A percentile compares a stretch with the other conserved stretches of the same genome.
Conservation (phyloP, 345 rosid genomes). For the Eucalyptus virginea region DNA sequence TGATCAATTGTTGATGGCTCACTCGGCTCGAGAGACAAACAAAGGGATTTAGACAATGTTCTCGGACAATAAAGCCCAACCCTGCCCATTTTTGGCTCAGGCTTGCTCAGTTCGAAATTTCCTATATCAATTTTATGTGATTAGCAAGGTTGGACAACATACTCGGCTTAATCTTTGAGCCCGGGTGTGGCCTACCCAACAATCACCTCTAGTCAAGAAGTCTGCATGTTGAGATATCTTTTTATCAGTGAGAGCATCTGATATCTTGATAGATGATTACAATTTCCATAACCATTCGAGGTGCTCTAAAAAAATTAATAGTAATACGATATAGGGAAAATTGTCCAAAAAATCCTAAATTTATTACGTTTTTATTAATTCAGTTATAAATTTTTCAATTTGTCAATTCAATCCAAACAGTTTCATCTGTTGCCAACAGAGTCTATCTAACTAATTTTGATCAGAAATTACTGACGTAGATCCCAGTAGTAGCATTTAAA, state of each 20-base stretch:
- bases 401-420: fast-evolving
- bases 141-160: not conserved
- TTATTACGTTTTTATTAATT: fast-evolving
- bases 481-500: fast-evolving
- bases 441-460: fast-evolving
- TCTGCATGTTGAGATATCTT: not conserved
- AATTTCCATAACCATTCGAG: not conserved
- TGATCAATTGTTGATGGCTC: not conserved
- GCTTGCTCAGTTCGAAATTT: not conserved
- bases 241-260: fast-evolving
- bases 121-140: not conserved
- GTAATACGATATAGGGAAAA: not conserved
- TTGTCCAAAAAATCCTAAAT: not conserved
- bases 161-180: not conserved
- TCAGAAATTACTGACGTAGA: fast-evolving
- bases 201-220: not conserved
- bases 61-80: not conserved
- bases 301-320: not conserved
- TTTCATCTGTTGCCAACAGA: fast-evolving
- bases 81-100: not conserved
- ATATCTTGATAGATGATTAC: not conserved
- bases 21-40: not conserved
- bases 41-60: not conserved
- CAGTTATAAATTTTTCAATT: fast-evolving
- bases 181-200: fast-evolving